phyloP scores from a whole-genome alignment of 352 stramenopile species.

The Globisporangium recalcitrans region DNA sequence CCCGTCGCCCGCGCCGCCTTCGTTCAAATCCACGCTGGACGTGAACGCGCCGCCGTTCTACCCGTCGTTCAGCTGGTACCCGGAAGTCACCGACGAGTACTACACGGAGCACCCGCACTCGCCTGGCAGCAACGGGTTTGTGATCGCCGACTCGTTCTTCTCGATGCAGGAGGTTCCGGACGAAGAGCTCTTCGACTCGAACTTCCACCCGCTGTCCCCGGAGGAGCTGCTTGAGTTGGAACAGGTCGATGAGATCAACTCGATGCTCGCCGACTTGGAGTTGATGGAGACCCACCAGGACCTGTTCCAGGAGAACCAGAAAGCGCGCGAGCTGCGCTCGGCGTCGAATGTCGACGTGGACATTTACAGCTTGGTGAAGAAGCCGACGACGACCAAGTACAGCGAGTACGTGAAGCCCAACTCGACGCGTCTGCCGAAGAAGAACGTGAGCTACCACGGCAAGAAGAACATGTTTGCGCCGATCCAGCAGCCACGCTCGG shows the following conservation, averaged over 20 bases:
- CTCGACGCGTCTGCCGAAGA: constrained; percentile 26
- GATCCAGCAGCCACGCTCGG: constrained; percentile 63
- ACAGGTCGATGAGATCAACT: constrained; percentile 77
- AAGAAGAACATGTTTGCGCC: constrained; percentile 45
- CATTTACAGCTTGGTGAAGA: constrained; percentile 52
- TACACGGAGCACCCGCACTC: constrained; percentile 57
- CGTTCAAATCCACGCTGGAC: constrained; percentile 40
- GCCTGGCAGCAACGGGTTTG: constrained; percentile 52
- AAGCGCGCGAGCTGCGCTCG: constrained; percentile 8
- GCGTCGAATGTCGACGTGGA: constrained; percentile 43
- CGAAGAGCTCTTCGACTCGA: constrained; percentile 73
- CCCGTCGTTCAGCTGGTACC: constrained; percentile 50
- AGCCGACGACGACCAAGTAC: constrained; percentile 32
- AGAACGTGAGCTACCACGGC: constrained; percentile 34
- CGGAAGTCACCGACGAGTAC: constrained; percentile 59
- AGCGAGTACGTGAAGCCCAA: constrained; percentile 33
- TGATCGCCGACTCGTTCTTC: constrained; percentile 56
- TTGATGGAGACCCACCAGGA: constrained; percentile 77
- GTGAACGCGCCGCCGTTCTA: constrained; percentile 54
- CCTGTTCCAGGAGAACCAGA: constrained; percentile 15
- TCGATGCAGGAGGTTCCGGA: constrained; percentile 52
- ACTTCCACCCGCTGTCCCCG: constrained; percentile 49
- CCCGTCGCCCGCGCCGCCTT: constrained; percentile 18
- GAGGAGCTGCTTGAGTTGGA: constrained; percentile 66
- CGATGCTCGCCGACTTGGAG: constrained; percentile 70